Conservation (phyloP, 495 filamentous ascomycete genomes). For the Chlorociboria aeruginascens region DNA sequence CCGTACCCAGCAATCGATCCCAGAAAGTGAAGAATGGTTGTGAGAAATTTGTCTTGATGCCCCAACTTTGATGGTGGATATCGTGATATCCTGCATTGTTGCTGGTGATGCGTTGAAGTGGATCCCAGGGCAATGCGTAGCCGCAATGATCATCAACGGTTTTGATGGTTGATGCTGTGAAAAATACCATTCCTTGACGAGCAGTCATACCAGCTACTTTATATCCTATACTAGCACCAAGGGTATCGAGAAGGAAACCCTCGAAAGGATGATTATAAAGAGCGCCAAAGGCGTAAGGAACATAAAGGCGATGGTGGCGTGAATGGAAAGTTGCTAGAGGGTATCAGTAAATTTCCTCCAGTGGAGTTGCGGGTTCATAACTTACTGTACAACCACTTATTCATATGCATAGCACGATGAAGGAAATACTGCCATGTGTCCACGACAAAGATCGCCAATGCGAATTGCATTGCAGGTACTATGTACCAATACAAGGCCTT, state of each 20-base stretch:
- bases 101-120: slow-evolving; percentile 75
- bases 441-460: slow-evolving; percentile 56
- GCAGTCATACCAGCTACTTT: slow-evolving; percentile 62
- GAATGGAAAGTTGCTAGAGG: slow-evolving; percentile 72
- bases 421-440: slow-evolving; percentile 98
- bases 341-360: slow-evolving; percentile 6
- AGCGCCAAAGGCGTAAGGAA: slow-evolving; percentile 93
- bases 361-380: background rate
- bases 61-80: slow-evolving; percentile 98
- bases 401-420: slow-evolving; percentile 89
- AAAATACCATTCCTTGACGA: slow-evolving; percentile 76
- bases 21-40: slow-evolving; percentile 85
- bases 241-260: slow-evolving; percentile 85
- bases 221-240: slow-evolving; percentile 73
- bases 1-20: slow-evolving; percentile 61
- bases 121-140: slow-evolving; percentile 90
- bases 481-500: slow-evolving; percentile 67
- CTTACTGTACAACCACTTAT: slow-evolving; percentile 89
- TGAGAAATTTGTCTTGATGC: slow-evolving; percentile 72
- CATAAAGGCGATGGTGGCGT: slow-evolving; percentile 88
- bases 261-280: slow-evolving; percentile 93
- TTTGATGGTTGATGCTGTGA: slow-evolving; percentile 76
- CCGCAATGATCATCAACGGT: slow-evolving; percentile 97
- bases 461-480: slow-evolving; percentile 64
- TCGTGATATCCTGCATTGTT: slow-evolving; percentile 96